phyloP scores from a whole-genome alignment of 2,329 filamentous ascomycete species.

The Ceratocystis alfenasii region DNA sequence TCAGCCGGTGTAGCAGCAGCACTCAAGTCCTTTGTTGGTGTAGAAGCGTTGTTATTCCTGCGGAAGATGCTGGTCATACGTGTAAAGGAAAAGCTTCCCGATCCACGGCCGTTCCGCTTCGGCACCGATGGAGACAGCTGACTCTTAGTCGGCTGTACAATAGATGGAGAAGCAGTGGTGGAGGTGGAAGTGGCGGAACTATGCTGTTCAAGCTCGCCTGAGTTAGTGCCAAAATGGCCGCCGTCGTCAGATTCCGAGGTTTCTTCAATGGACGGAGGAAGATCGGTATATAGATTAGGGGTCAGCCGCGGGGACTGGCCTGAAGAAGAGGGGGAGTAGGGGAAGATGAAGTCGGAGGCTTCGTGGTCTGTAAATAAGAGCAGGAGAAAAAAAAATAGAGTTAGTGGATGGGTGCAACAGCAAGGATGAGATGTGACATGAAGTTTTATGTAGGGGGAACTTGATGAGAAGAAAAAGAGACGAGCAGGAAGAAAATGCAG shows the following conservation, averaged over 20 bases:
- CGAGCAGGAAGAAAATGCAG: background rate
- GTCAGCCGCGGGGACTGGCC: conserved; percentile 11
- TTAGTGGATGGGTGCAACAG: conserved; percentile 4
- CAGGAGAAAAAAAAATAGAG: conserved; percentile 7
- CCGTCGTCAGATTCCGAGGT: conserved; percentile 16
- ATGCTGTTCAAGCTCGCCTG: conserved; percentile 19
- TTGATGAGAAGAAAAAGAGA: background rate
- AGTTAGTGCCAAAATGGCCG: conserved; percentile 12
- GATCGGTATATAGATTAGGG: conserved; percentile 6
- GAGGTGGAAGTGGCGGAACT: conserved; percentile 17
- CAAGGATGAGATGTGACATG: conserved; percentile 1
- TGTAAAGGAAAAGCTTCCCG: conserved; percentile 12
- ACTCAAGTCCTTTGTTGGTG: conserved; percentile 1
- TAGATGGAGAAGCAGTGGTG: conserved; percentile 9
- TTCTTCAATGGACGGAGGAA: conserved; percentile 18
- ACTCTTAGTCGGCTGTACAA: conserved; percentile 8
- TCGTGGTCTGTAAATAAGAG: conserved; percentile 15
- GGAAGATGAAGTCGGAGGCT: conserved; percentile 12
- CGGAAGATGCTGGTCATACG: conserved; percentile 11
- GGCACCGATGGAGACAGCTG: conserved; percentile 3
- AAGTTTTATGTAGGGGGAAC: background rate
- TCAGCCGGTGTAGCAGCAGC: background rate
- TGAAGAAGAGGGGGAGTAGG: conserved; percentile 10
- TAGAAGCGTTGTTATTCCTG: background rate
- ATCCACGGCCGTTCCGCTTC: conserved; percentile 2